Evolutionary conservation across 495 filamentous ascomycete species (phyloP).

Genomic region (Trichoderma erinaceum): DNA sequence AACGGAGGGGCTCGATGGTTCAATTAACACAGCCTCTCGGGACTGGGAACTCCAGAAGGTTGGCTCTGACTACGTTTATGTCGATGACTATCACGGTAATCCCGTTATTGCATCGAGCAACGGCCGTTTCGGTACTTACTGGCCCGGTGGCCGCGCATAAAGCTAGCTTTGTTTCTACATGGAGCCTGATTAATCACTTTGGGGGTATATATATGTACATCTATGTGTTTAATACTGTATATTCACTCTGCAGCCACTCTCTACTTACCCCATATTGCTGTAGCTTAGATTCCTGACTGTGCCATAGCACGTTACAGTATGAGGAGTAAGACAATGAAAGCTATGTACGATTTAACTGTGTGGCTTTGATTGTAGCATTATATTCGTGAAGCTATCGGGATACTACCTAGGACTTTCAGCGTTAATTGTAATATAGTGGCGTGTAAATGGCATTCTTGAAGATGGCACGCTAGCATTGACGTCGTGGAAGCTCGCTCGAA

Average conservation of each 20-base stretch:
- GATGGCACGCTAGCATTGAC: too few relatives aligned
- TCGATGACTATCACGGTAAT: constrained; percentile 26
- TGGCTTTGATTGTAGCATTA: too few relatives aligned
- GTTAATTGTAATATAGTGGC: too few relatives aligned
- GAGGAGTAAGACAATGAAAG: not conserved
- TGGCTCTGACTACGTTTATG: constrained; percentile 21
- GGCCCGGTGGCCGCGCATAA: constrained; percentile 16
- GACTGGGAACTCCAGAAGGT: constrained; percentile 21
- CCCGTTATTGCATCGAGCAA: constrained; percentile 25
- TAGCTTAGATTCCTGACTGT: not conserved
- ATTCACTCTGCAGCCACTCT: not conserved
- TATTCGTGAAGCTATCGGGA: too few relatives aligned
- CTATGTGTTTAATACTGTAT: not conserved
- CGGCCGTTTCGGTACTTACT: constrained; percentile 20
- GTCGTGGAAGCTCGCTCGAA: too few relatives aligned
- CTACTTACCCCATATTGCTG: not conserved
- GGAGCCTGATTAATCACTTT: not conserved
- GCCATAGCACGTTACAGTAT: not conserved
- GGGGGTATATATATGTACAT: not conserved
- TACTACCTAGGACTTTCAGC: too few relatives aligned
- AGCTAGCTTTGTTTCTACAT: not conserved
- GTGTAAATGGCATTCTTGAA: too few relatives aligned
- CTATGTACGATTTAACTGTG: not conserved
- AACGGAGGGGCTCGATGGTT: constrained; percentile 19
- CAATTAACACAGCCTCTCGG: constrained; percentile 14